These are phyloP conservation scores for Apiospora rasikravindrae DNA, from an alignment of 2,329 filamentous ascomycete genomes.

Conservation along the genomic window DNA sequence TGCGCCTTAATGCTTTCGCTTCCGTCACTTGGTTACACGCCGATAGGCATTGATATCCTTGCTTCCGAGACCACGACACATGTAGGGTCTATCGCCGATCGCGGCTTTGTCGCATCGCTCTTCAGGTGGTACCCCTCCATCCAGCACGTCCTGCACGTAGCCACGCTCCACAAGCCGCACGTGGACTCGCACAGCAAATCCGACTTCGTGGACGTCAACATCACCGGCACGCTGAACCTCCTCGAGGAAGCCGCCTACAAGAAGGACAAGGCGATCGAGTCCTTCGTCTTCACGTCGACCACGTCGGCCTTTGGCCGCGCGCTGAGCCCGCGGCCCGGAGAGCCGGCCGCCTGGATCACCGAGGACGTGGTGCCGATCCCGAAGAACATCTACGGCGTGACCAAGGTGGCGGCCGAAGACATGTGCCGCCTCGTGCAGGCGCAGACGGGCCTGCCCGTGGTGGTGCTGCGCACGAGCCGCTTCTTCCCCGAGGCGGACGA, in stretches of 20 bases:
- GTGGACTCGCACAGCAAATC: slow-evolving; percentile 49
- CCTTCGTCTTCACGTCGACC: slow-evolving; percentile 52
- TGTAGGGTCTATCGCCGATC: slow-evolving; percentile 45
- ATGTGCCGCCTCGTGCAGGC: slow-evolving; percentile 48
- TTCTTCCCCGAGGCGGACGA: slow-evolving; percentile 57
- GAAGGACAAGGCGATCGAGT: slow-evolving; percentile 35
- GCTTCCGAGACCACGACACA: slow-evolving; percentile 42
- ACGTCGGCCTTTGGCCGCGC: slow-evolving; percentile 52
- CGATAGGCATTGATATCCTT: slow-evolving; percentile 51
- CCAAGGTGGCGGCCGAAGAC: slow-evolving; percentile 55
- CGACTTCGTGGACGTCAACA: slow-evolving; percentile 51
- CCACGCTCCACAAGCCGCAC: slow-evolving; percentile 55
- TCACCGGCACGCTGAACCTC: slow-evolving; percentile 48
- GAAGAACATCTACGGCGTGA: slow-evolving; percentile 56
- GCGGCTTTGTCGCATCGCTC: slow-evolving; percentile 38
- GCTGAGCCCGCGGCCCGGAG: slow-evolving; percentile 41
- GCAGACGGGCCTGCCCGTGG: slow-evolving; percentile 44
- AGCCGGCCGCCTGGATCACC: slow-evolving; percentile 50
- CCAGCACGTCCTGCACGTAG: slow-evolving; percentile 49
- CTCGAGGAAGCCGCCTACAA: slow-evolving; percentile 41
- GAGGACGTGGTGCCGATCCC: slow-evolving; percentile 46
- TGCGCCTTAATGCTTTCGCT: slow-evolving; percentile 51
- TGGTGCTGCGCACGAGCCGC: slow-evolving; percentile 52
- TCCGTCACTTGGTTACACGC: slow-evolving; percentile 44
- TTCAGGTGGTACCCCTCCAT: slow-evolving; percentile 40